Conservation (phyloP, 1,284 basidiomycete species). For the Pyrrhoderma lamaoense region DNA sequence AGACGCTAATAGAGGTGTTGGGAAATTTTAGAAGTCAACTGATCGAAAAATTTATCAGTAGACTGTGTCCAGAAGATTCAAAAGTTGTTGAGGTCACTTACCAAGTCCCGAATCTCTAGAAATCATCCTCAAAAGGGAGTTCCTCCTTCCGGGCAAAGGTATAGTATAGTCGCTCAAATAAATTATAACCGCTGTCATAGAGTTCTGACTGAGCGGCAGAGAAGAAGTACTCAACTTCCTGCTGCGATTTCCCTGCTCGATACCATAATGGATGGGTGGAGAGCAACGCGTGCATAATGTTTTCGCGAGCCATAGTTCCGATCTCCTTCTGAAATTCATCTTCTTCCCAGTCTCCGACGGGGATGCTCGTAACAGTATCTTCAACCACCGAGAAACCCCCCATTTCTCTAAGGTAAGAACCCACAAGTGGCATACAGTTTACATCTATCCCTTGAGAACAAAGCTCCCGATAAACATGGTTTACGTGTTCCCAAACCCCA, state of each 20-base stretch:
- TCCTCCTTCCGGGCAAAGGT: slow-evolving; percentile 15
- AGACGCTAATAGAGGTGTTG: neutral
- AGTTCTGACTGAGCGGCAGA: slow-evolving; percentile 9
- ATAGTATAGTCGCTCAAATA: slow-evolving; percentile 16
- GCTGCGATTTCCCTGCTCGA: slow-evolving; percentile 11
- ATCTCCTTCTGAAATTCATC: slow-evolving; percentile 17
- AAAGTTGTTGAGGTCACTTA: neutral
- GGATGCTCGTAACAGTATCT: slow-evolving; percentile 14
- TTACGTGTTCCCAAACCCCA: slow-evolving; percentile 1
- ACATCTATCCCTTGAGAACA: slow-evolving; percentile 12
- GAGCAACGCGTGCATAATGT: slow-evolving; percentile 12
- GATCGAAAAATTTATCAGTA: neutral
- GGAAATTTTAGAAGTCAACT: no score
- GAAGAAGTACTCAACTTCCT: slow-evolving; percentile 13
- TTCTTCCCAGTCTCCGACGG: slow-evolving; percentile 16
- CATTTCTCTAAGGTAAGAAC: slow-evolving; percentile 13
- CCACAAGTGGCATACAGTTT: slow-evolving; percentile 5
- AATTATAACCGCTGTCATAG: slow-evolving; percentile 4
- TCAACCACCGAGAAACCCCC: slow-evolving; percentile 15
- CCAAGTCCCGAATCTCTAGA: neutral
- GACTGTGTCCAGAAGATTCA: no score
- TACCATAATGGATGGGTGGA: slow-evolving; percentile 10
- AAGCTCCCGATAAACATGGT: neutral
- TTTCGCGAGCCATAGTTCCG: slow-evolving; percentile 17
- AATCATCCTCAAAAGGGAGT: slow-evolving; percentile 1